Evolutionary conservation across 108 stramenopile species (phyloP), one percentile per base, ranked within the genome.

Genomic region (Conticribra weissflogii): DNA sequence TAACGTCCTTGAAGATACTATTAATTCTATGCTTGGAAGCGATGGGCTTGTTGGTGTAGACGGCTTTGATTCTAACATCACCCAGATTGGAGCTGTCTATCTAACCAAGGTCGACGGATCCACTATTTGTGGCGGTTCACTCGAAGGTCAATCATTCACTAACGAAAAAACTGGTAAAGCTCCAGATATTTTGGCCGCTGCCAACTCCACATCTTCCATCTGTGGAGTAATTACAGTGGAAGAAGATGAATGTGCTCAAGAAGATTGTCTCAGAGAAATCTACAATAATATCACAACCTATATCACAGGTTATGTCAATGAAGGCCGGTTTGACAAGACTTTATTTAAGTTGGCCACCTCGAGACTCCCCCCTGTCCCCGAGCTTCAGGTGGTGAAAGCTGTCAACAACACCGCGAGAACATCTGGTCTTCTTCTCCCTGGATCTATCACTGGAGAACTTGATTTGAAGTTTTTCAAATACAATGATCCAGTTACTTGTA

Each of bases 301-400:
- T 15, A 30, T 78, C 44, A n/a, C 18, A 5, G 54, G 62, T 25
- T 71, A 54, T 36, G 33, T 71, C 29, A 24, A 67, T 54, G 24
- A 60, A 49, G 77, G 65, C 47, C 25, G 27, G 4, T 59, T 78
- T 24, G 54, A 49, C 12, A 16, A 14, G 27, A 33, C 52, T 12
- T 29, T 78, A n/a, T 61, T 61, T 63, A 21, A 22, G 7, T 36
- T 36, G 0, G 53, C 70, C 4, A 36, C 24, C 9, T 48, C 46
- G n/a, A 66, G 77, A 46, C 70, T 71, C 2, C 77, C 77, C 62
- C 77, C 77, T 5, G 77, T 78, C 48, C 77, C 77, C 25, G 77
- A 71, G 58, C 50, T 78, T 2, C 70, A 61, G 22, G 25, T 23
- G 14, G 70, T 71, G 9, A 31, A 22, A 18, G 70, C 24, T 22